A percentile compares a stretch with the other conserved stretches of the same genome.
Conservation (phyloP, 441 rosid species). For the Corymbia citriodora region DNA sequence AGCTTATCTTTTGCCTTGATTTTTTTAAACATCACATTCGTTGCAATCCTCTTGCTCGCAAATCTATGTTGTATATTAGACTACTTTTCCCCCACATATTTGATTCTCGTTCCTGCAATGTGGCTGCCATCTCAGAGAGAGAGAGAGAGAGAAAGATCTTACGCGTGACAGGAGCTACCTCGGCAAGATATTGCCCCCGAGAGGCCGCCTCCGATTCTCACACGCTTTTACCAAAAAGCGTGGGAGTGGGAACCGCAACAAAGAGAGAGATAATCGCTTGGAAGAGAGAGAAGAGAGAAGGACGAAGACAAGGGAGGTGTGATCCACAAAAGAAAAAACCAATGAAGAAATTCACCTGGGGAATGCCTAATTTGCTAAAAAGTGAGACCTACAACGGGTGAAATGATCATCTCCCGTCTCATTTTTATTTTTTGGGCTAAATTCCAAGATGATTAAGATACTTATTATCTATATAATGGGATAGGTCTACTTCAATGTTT, state of each 20-base stretch:
- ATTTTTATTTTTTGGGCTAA: background rate
- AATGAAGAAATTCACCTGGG: rapidly evolving
- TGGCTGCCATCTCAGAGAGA: too few species aligned
- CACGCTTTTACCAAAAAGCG: background rate
- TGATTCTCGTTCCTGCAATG: too few species aligned
- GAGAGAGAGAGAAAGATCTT: too few species aligned
- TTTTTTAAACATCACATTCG: background rate
- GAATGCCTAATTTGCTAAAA: too few species aligned
- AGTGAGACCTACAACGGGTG: too few species aligned
- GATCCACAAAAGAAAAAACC: too few species aligned
- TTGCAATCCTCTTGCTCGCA: background rate
- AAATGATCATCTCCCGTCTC: background rate
- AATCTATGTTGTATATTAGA: background rate
- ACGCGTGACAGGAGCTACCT: background rate
- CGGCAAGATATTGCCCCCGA: background rate
- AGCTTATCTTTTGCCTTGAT: background rate
- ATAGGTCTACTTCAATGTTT: background rate
- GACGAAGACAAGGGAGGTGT: too few species aligned
- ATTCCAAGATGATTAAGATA: background rate
- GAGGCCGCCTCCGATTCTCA: background rate
- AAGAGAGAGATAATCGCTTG: too few species aligned
- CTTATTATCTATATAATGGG: too few species aligned
- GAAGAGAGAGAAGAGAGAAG: too few species aligned
- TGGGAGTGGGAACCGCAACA: too few species aligned
- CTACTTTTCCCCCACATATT: background rate